Conservation (phyloP, 2,329 filamentous ascomycete species). For the Mycocentrospora acerina region DNA sequence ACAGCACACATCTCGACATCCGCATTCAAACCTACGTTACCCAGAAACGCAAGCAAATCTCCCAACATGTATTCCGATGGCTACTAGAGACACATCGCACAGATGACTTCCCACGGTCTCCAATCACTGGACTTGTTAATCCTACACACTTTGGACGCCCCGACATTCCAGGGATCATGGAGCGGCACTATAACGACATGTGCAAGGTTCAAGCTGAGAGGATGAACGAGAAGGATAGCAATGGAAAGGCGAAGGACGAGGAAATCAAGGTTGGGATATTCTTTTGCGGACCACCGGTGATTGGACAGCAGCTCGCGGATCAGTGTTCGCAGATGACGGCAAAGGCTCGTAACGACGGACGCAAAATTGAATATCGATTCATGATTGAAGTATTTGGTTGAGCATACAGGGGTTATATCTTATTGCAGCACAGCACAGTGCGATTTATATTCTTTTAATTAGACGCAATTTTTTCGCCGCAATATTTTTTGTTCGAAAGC, state of each 20-base stretch:
- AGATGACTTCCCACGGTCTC: conserved; percentile 52
- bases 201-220: conserved; percentile 30
- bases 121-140: conserved; percentile 57
- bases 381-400: conserved; percentile 60
- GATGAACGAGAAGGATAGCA: conserved; percentile 24
- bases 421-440: too few relatives aligned
- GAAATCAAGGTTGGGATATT: conserved; percentile 57
- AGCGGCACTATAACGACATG: conserved; percentile 58
- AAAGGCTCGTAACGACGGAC: conserved; percentile 54
- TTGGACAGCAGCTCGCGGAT: conserved; percentile 59
- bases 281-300: conserved; percentile 58
- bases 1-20: conserved; percentile 49
- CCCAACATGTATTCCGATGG: conserved; percentile 58
- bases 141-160: conserved; percentile 58
- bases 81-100: conserved; percentile 60
- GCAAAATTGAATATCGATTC: conserved; percentile 58
- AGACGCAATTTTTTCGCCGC: too few relatives aligned
- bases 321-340: conserved; percentile 54
- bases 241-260: conserved; percentile 17
- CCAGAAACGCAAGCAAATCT: conserved; percentile 55
- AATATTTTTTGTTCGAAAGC: too few relatives aligned
- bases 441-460: too few relatives aligned
- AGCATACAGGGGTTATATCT: background rate
- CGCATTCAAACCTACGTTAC: conserved; percentile 60
- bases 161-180: conserved; percentile 55